A percentile compares a stretch with the other conserved stretches of the same genome.
These are phyloP conservation scores for Mortierella sp. DNA, from an alignment of 371 early-diverging fungal genomes.

Conservation along the genomic window DNA sequence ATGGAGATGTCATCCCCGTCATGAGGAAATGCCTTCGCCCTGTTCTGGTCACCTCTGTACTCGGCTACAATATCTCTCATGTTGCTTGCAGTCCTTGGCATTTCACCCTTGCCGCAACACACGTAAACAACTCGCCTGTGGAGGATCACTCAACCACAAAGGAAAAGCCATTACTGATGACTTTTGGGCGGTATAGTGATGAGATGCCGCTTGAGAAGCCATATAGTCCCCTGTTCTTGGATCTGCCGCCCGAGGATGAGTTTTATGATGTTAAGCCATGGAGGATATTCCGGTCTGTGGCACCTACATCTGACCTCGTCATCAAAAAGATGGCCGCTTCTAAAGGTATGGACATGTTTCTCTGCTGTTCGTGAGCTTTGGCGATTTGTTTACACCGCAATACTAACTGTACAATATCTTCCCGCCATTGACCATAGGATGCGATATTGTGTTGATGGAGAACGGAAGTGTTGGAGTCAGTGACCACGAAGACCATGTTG, in stretches of 20 bases:
- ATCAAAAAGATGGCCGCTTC: conserved; percentile 54
- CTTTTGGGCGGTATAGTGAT: conserved; percentile 48
- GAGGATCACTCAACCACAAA: neutral
- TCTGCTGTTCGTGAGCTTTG: neutral
- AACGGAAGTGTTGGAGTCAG: conserved; percentile 54
- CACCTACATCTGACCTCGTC: conserved; percentile 36
- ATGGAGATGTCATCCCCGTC: conserved; percentile 31
- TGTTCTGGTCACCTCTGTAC: conserved; percentile 47
- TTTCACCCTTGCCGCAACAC: conserved; percentile 50
- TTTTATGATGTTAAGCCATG: conserved; percentile 55
- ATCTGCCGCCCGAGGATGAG: conserved; percentile 55
- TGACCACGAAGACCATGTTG: conserved; percentile 57
- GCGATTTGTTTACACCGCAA: neutral
- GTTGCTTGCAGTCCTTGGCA: conserved; percentile 58
- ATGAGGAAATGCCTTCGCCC: conserved; percentile 55
- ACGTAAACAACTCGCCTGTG: neutral
- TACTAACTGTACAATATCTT: neutral
- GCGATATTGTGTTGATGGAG: conserved; percentile 45
- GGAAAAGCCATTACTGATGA: conserved; percentile 48
- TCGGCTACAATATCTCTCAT: conserved; percentile 53
- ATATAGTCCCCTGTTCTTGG: conserved; percentile 48
- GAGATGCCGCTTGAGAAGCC: conserved; percentile 47
- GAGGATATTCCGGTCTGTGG: conserved; percentile 44
- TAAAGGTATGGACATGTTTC: conserved; percentile 18
- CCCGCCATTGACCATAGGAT: conserved; percentile 12